Percentiles rank a stretch among this genome's conserved stretches.
phyloP scores from a whole-genome alignment of 148 eudicot species.

The Heliosperma pusillum region DNA sequence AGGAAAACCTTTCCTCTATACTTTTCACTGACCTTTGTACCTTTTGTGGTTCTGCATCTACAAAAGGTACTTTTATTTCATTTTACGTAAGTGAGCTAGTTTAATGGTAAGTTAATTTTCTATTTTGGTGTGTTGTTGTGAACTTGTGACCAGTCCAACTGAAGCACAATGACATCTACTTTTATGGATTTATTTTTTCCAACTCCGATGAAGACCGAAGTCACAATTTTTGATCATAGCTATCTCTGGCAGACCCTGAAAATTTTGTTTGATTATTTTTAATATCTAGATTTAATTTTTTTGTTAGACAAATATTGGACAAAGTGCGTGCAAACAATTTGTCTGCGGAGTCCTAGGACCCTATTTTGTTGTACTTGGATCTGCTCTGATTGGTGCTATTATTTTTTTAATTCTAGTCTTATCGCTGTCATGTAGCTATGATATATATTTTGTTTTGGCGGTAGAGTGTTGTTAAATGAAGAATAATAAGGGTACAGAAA shows the following conservation, averaged over 20 bases:
- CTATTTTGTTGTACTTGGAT: neutral
- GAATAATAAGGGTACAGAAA: neutral
- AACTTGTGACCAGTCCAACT: neutral
- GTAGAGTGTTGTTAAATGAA: neutral
- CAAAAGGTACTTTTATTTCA: constrained; percentile 63
- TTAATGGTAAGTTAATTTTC: neutral
- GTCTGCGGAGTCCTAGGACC: neutral
- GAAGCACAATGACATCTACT: neutral
- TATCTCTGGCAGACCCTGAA: neutral
- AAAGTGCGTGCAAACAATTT: neutral
- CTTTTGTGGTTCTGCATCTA: constrained; percentile 82
- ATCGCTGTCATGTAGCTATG: neutral
- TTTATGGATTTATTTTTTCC: neutral
- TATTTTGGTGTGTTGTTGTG: neutral
- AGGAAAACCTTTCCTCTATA: constrained; percentile 94
- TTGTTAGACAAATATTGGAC: neutral
- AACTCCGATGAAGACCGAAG: too few relatives aligned
- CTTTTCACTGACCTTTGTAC: constrained; percentile 93
- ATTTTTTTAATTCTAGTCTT: neutral
- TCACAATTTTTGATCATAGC: neutral
- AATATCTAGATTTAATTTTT: too few relatives aligned
- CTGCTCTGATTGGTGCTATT: neutral
- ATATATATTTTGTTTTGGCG: neutral
- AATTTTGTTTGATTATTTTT: too few relatives aligned
- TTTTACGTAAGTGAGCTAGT: neutral